Percentiles rank a stretch among this genome's conserved stretches.
These are phyloP conservation scores for barrel medic (Medicago truncatula) DNA, from an alignment of 306 rosid genomes.

Conservation along the genomic window MtrunA17r5.0-ANR NC_053048.1:36573001-36573500, in stretches of 20 bases:
- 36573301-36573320: conserved; percentile 94
- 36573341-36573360: conserved; percentile 57
- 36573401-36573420: conserved; percentile 17
- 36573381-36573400: conserved; percentile 16
- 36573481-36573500: too few species aligned
- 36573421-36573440: conserved; percentile 15
- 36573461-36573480: conserved; percentile 25
- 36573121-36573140: not conserved
- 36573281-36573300: conserved; percentile 81
- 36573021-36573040: conserved; percentile 21
- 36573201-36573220: conserved; percentile 14
- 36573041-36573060: conserved; percentile 1
- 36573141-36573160: conserved; percentile 2
- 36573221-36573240: conserved; percentile 83
- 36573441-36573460: conserved; percentile 22
- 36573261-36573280: conserved; percentile 94
- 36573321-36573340: conserved; percentile 94
- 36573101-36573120: conserved; percentile 17
- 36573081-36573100: conserved; percentile 1
- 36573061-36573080: conserved; percentile 24
- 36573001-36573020: not conserved
- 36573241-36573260: conserved; percentile 95
- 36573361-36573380: conserved; percentile 30
- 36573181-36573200: conserved; percentile 14
- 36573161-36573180: conserved; percentile 13